Conservation (phyloP, 2,329 filamentous ascomycete genomes). For the Mariannaea elegans region DNA sequence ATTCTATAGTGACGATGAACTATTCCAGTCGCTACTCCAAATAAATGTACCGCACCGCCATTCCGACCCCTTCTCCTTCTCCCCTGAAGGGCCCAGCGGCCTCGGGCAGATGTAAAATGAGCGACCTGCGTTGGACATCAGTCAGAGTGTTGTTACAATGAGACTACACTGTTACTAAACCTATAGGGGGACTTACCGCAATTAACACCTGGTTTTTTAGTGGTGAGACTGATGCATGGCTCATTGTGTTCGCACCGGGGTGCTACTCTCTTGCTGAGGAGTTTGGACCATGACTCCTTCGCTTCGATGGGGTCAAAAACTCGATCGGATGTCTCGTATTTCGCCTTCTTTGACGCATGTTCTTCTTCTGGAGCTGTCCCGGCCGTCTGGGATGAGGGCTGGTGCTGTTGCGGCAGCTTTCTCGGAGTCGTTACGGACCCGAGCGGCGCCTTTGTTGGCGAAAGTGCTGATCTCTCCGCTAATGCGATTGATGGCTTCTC, state of each 20-base stretch:
- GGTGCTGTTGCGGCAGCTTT: conserved; percentile 4
- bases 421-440: neutral
- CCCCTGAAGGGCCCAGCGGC: conserved; percentile 84
- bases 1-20: conserved; percentile 17
- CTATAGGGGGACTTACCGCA: conserved; percentile 60
- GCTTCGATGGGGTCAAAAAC: conserved; percentile 74
- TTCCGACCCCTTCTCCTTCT: conserved; percentile 83
- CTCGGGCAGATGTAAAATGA: conserved; percentile 72
- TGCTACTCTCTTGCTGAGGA: conserved; percentile 77
- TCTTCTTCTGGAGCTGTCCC: conserved; percentile 1
- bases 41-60: conserved; percentile 92
- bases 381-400: neutral
- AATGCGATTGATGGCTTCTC: conserved; percentile 11
- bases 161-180: too few species aligned
- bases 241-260: conserved; percentile 91
- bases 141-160: conserved; percentile 11
- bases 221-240: conserved; percentile 82
- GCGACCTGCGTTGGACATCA: conserved; percentile 52
- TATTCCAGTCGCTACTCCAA: conserved; percentile 69
- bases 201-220: conserved; percentile 91
- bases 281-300: conserved; percentile 86
- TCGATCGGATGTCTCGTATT: conserved; percentile 43
- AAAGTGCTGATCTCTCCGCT: conserved; percentile 19
- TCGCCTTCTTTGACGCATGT: conserved; percentile 5
- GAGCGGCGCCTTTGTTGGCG: conserved; percentile 26